Evolutionary conservation across 2,329 filamentous ascomycete species (phyloP), one percentile per base, ranked within the genome.

Genomic region (Setomelanomma holmii): DNA sequence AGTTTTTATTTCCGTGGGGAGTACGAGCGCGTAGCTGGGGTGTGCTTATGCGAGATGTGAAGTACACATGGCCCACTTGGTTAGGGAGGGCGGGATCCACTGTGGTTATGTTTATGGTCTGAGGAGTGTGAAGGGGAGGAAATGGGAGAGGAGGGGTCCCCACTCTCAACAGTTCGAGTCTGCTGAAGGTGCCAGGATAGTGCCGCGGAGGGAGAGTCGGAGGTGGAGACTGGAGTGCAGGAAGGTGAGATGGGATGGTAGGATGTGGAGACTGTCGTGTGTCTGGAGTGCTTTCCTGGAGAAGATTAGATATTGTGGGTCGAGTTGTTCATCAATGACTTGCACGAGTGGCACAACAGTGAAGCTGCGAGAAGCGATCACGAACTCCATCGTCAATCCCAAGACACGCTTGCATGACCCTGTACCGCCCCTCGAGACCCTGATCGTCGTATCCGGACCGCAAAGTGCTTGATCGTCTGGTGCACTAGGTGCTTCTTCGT

Each of bases 151-250:
- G 17, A 19, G 11, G 40, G 56, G 48, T 55, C 59, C n/a, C n/a
- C 59, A 58, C 59, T 58, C 57, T 60, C 59, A 62, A 62, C 59
- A 62, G 42, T 56, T 60, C 46, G 49, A 46, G 34, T 56, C 38
- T 20, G 36, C 39, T 36, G 48, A n/a, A 21, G 27, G 40, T 17
- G 44, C 44, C 42, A 33, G 33, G 34, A n/a, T 24, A 24, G 27
- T 24, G 43, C 43, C 43, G 43, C 43, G 30, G 43, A 27, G 43
- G 34, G 34, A 12, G 12, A 20, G 14, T 38, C 36, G 49, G 11
- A 17, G 6, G 6, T 40, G 14, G 11, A n/a, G 14, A 16, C 5
- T 36, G 42, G 30, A 36, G 30, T 23, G 20, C 14, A 4, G 17
- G 33, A 24, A 27, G 24, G 16, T 12, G 3, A 6, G 30, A 30